Evolutionary conservation across 176 grass and related monocot species (phyloP), one percentile per base, ranked within the genome.

Genomic region (Phragmites australis): DNA sequence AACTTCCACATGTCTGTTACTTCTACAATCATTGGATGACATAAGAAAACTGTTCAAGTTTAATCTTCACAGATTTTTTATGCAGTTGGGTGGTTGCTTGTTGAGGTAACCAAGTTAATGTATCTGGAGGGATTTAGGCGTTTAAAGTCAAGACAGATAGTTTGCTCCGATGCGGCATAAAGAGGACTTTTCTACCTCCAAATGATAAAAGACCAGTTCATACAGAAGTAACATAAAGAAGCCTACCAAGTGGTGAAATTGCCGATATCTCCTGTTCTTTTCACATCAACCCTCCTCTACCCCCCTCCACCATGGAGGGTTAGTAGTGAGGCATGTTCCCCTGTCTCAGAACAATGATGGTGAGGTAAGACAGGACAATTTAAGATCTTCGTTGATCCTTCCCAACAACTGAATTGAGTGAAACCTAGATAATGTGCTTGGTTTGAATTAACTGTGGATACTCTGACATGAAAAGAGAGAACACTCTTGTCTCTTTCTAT

Each of bases 241-340:
- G 88, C 88, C 88, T 90, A 90, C 88, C 88, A 90, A 90, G 78
- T 60, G 29, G 66, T 82, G 88, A 86, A 89, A 90, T 41, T 86
- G 88, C 83, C 78, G 88, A 86, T 85, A 89, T 78, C 83, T 72
- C 63, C 73, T 86, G 88, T 90, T 90, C 88, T 90, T 90, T 78
- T 90, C 88, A 90, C 83, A 90, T 90, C 88, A 90, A 90, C 58
- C 88, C 88, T 90, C 88, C 83, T 90, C 88, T 90, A 90, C 88
- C 73, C 48, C 48, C 88, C 88, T 82, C 78, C 78, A 65, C 32
- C 72, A 72, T 78, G 83, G 88, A 86, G 88, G 81, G 88, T 78
- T 72, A 90, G 88, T 90, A 90, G 88, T 86, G 88, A 90, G 88
- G 88, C 78, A 90, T 90, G 88, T 90, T 89, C 88, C 71, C 88